Evolutionary conservation across 2,329 filamentous ascomycete species (phyloP).

Genomic region (Colletotrichum tropicale): DNA sequence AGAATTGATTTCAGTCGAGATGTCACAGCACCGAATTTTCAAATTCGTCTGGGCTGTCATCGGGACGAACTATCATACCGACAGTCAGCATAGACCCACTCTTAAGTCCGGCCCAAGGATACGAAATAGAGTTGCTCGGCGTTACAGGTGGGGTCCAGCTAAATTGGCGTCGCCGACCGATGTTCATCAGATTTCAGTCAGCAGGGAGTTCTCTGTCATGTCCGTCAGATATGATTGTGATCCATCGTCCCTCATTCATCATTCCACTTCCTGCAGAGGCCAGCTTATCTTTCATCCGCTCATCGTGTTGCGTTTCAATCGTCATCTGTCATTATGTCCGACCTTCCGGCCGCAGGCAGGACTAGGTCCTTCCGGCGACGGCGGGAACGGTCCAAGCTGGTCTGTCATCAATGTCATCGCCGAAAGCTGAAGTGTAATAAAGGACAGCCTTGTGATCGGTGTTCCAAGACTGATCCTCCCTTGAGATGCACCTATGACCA

Average conservation of each 20-base stretch:
- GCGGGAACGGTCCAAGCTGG: background rate
- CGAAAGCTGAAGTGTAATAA: slow-evolving; percentile 1
- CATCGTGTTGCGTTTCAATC: background rate
- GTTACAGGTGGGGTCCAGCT: background rate
- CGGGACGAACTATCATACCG: background rate
- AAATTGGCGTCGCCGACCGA: background rate
- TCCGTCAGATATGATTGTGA: background rate
- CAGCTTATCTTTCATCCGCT: background rate
- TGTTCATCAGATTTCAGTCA: background rate
- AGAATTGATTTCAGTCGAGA: background rate
- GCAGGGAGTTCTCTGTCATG: background rate
- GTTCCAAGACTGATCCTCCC: background rate
- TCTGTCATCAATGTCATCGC: background rate
- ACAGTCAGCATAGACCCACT: background rate
- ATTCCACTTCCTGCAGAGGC: background rate
- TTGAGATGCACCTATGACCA: background rate
- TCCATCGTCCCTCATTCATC: background rate
- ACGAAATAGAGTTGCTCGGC: background rate
- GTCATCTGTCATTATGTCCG: background rate
- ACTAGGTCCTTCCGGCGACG: background rate
- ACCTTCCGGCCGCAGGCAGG: background rate
- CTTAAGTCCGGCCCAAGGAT: background rate
- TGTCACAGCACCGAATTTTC: background rate
- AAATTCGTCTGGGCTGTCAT: background rate
- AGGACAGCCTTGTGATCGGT: background rate